Base-by-base conservation (phyloP, 2,329 filamentous ascomycete genomes). In the Paecilomyces sp. region DNA sequence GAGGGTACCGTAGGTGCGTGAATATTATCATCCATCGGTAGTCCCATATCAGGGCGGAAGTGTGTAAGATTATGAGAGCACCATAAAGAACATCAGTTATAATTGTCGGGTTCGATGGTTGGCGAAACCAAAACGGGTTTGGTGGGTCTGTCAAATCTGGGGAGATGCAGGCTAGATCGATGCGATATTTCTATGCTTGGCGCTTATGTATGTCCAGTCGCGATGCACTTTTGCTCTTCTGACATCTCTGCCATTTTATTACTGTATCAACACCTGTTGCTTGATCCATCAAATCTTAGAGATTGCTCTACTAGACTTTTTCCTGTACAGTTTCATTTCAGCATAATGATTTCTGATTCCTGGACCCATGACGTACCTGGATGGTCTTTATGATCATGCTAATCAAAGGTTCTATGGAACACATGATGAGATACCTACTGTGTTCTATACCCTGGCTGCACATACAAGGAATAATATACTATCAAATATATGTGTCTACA, bases 1-100 rank as follows among this genome's bases (percentile, higher is more conserved):
- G 92, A 92, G 60, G 88, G 82, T 76, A 90, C 85, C 18, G 86
- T 88, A n/a, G 86, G 85, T 54, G 85, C 81, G 68, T 89, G 87
- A 59, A 89, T 79, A 66, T 87, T 70, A 57, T 75, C 81, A 72
- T 88, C 83, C 87, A 89, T 89, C 67, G 73, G 78, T 63, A 82
- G 76, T 66, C 81, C 82, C 81, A 83, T 85, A 61, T 63, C 65
- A 66, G 56, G 56, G 55, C 62, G 51, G 61, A 63, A 58, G 62
- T 62, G 55, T 31, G 56, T 36, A 28, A 33, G 31, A 30, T 34
- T 13, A 58, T 63, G 54, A 59, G 56, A 65, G 47, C 59, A 65
- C 59, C 34, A 54, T 60, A 54, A 54, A 56, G 12, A 22, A 50
- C 7, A 59, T 13, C 13, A 47, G 28, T 8, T 57, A 25, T 13